Percentiles rank a stretch among this genome's conserved stretches.
phyloP scores from a whole-genome alignment of 176 grass and related monocot genomes.

The Oryza rufipogon region DNA sequence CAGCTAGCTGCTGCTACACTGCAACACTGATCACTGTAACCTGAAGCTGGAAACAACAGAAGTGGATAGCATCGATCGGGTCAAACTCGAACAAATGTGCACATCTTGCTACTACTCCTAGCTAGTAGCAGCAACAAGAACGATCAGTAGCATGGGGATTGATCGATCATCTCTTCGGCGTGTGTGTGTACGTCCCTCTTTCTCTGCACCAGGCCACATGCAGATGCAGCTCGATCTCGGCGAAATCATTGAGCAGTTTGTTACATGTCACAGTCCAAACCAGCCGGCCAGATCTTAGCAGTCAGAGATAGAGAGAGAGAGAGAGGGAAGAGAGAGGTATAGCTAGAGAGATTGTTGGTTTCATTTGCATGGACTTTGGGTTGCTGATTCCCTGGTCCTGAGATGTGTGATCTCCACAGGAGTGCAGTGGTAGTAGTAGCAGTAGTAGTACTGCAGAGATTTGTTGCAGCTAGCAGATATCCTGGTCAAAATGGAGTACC shows the following conservation, averaged over 20 bases:
- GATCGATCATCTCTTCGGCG: conserved; percentile 44
- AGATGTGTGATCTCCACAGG: not conserved
- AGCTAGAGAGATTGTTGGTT: conserved; percentile 40
- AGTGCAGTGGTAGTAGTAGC: not conserved
- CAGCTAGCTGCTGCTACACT: conserved; percentile 35
- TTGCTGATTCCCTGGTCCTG: conserved; percentile 48
- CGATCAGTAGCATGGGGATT: not conserved
- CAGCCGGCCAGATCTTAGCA: conserved; percentile 26
- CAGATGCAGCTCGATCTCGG: conserved; percentile 41
- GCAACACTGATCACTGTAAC: conserved; percentile 25
- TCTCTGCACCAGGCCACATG: conserved; percentile 62
- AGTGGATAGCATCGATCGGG: conserved; percentile 43
- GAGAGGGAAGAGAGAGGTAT: not conserved
- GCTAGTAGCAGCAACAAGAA: not conserved
- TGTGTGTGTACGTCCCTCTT: conserved; percentile 35
- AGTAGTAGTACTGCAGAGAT: conserved; percentile 19
- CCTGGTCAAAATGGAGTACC: conserved; percentile 52
- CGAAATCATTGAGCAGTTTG: conserved; percentile 87
- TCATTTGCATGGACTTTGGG: conserved; percentile 39
- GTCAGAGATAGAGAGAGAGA: conserved; percentile 29
- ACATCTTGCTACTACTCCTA: not conserved
- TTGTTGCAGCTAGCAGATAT: conserved; percentile 33
- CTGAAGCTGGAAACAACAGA: conserved; percentile 22
- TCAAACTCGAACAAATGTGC: conserved; percentile 41
- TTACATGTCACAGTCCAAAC: conserved; percentile 77